Evolutionary conservation across 805 yeast genomes (phyloP), one percentile per base, ranked within the genome.

Genomic region (Wickerhamomyces xylosicus): DNA sequence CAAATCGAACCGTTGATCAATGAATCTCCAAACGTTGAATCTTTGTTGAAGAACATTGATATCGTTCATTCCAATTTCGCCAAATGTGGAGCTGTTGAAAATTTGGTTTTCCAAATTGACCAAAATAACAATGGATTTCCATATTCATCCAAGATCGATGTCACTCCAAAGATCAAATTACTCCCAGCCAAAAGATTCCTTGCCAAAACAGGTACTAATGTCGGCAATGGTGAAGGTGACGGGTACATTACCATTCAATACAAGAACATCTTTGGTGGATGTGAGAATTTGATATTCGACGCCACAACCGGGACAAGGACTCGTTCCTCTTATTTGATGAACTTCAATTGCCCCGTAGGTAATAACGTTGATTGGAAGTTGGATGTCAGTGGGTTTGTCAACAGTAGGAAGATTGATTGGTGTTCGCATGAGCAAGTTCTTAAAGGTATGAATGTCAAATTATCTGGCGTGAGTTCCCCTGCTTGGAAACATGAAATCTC

Each of bases 211-310:
- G 99, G 99, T 4, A 92, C 97, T 2, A 89, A 87, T 58, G 74
- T 92, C 7, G 97, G 97, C 2, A 90, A 92, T 54, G 95, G 95
- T 25, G 97, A 92, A 63, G 98, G 97, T 22, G 92, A 85, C 54
- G 97, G 97, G 1, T 87, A 89, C 53, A 69, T 86, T 35, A 79
- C 85, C 25, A 74, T 89, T 40, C 87, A 77, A 57, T 64, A 67
- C 42, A 58, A 69, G 34, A 80, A 80, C 51, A 61, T 72, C 8
- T 69, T 79, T 46, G 86, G 84, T 4, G 80, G 79, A n/a, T 86
- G 83, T 14, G 89, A 81, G 53, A 61, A 62, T 6, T 48, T 82
- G 14, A 62, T 71, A 14, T 43, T 77, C 14, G 77, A 77, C 43
- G 68, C 74, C 40, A 77, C 77, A 5, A 61, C 71, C 19, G 83